Conservation (phyloP, 2,329 filamentous ascomycete genomes). For the Calonectria pteridis region DNA sequence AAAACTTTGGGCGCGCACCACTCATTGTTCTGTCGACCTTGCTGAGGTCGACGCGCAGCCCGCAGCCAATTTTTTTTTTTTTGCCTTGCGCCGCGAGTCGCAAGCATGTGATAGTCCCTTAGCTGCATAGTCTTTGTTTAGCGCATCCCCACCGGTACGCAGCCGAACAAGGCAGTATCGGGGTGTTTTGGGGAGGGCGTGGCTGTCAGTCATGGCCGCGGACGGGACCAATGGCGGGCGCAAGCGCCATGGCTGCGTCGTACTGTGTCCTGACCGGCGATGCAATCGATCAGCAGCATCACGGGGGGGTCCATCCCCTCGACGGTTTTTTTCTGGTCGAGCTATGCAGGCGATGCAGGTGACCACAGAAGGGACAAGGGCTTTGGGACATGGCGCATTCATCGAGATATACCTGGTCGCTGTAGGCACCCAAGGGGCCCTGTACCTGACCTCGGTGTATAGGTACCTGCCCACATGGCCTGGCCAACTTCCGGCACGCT, state of each 20-base stretch:
- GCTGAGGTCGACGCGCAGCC: conserved; percentile 11
- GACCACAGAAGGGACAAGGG: conserved; percentile 38
- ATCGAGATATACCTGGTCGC: conserved; percentile 21
- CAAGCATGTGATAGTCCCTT: conserved; percentile 45
- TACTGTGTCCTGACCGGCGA: conserved; percentile 20
- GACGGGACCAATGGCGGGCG: conserved; percentile 5
- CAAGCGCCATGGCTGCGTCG: conserved; percentile 1
- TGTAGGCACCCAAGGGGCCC: neutral
- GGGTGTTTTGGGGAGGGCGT: conserved; percentile 28
- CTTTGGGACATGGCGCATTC: conserved; percentile 22
- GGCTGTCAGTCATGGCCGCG: conserved; percentile 10
- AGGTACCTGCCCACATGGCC: conserved; percentile 37
- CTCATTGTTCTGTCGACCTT: neutral
- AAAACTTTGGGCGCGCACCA: conserved; percentile 9
- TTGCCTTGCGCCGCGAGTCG: conserved; percentile 12
- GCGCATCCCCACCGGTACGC: conserved; percentile 32
- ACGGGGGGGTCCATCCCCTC: conserved; percentile 10
- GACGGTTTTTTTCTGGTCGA: neutral
- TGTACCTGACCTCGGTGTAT: conserved; percentile 22
- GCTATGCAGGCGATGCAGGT: conserved; percentile 38
- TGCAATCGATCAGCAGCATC: conserved; percentile 25
- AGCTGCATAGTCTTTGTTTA: conserved; percentile 38
- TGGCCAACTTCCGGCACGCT: conserved; percentile 8
- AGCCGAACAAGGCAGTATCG: conserved; percentile 32
- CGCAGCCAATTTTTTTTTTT: conserved; percentile 9